phyloP scores from a whole-genome alignment of 768 basidiomycete species.

The Pleurotus salmoneostramineus region DNA sequence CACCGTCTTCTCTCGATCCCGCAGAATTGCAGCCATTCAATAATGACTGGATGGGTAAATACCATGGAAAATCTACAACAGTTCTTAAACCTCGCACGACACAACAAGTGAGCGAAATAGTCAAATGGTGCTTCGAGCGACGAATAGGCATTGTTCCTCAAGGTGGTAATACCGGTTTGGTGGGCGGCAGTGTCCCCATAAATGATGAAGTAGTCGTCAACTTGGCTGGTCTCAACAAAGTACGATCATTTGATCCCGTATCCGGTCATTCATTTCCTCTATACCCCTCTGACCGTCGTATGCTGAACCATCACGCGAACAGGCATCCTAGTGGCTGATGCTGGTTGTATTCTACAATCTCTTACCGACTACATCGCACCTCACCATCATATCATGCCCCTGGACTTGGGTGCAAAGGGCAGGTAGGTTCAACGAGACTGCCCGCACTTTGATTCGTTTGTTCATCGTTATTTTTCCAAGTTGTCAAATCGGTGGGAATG shows the following conservation, averaged over 20 bases:
- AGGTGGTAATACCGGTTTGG: conserved; percentile 97
- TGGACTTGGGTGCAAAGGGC: conserved; percentile 94
- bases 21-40: conserved; percentile 80
- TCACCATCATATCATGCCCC: conserved; percentile 92
- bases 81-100: conserved; percentile 89
- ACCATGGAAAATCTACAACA: conserved; percentile 76
- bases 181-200: conserved; percentile 90
- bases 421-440: conserved; percentile 45
- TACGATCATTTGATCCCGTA: conserved; percentile 80
- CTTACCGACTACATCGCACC: conserved; percentile 84
- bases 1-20: conserved; percentile 39
- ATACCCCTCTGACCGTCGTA: conserved; percentile 7
- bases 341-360: conserved; percentile 89
- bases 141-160: conserved; percentile 93
- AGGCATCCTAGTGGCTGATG: conserved; percentile 92
- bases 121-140: conserved; percentile 81
- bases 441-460: not conserved
- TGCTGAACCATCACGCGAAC: conserved; percentile 10
- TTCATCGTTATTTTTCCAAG: conserved; percentile 28
- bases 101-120: conserved; percentile 81
- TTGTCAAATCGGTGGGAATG: conserved; percentile 97
- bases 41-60: conserved; percentile 96
- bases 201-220: conserved; percentile 86
- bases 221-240: conserved; percentile 74
- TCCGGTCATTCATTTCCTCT: conserved; percentile 51